phyloP scores from a whole-genome alignment of 2,329 filamentous ascomycete species.

The Penicillium corylophilum region DNA sequence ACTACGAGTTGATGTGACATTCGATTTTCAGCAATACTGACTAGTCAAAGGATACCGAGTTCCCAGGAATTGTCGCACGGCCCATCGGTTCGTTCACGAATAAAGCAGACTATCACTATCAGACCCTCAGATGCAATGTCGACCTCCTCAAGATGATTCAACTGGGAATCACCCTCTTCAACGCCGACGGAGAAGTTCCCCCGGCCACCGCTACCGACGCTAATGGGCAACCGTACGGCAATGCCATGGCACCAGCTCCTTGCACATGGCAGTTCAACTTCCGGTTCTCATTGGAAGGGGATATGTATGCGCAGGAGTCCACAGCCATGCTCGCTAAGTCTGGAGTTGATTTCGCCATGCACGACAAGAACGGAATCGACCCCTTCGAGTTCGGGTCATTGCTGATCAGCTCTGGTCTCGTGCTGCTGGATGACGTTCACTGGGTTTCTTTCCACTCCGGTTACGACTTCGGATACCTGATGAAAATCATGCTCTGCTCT shows the following conservation, averaged over 20 bases:
- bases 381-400: constrained; percentile 84
- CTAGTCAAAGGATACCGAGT: constrained; percentile 79
- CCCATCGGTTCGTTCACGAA: constrained; percentile 93
- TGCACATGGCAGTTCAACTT: constrained; percentile 99
- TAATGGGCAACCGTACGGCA: constrained; percentile 51
- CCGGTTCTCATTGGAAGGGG: constrained; percentile 86
- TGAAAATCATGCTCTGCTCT: constrained; percentile 84
- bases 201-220: constrained; percentile 64
- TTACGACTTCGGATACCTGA: constrained; percentile 96
- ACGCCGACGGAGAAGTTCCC: constrained; percentile 81
- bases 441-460: constrained; percentile 98
- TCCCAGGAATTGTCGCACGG: constrained; percentile 93
- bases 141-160: constrained; percentile 98
- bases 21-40: constrained; percentile 8
- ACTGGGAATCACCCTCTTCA: constrained; percentile 91
- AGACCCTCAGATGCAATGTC: constrained; percentile 94
- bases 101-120: constrained; percentile 98
- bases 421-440: constrained; percentile 80
- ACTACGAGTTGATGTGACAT: neutral
- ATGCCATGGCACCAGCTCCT: constrained; percentile 62
- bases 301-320: constrained; percentile 97
- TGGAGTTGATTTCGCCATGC: constrained; percentile 84
- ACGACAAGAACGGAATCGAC: constrained; percentile 87
- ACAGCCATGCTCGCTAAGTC: constrained; percentile 87
- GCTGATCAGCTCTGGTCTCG: constrained; percentile 87